phyloP scores from a whole-genome alignment of 192 early-diverging fungal genomes.

The Mortierella antarctica region DNA sequence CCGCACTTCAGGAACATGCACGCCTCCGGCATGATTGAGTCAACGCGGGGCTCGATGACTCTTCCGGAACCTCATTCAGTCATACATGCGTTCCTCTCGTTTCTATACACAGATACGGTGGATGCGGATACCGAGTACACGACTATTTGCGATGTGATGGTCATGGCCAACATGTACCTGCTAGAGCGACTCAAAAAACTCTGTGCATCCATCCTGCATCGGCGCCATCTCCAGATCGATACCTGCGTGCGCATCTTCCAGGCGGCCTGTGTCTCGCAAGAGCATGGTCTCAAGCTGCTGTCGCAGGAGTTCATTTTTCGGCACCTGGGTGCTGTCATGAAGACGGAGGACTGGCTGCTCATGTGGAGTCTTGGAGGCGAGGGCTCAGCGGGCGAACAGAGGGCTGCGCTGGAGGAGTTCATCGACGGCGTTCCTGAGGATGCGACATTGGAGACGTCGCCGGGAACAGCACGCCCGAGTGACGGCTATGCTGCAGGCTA shows the following conservation, averaged over 20 bases:
- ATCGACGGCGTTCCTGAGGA: slow-evolving; percentile 63
- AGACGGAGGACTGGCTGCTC: slow-evolving; percentile 58
- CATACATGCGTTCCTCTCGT: slow-evolving; percentile 63
- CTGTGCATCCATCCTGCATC: slow-evolving; percentile 61
- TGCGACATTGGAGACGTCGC: slow-evolving; percentile 54
- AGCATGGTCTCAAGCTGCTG: slow-evolving; percentile 62
- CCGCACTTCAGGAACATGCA: slow-evolving; percentile 66
- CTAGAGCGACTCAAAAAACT: slow-evolving; percentile 66
- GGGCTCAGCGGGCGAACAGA: slow-evolving; percentile 39
- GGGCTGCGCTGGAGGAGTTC: slow-evolving; percentile 52
- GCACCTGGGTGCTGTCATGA: slow-evolving; percentile 63
- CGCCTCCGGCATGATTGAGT: slow-evolving; percentile 63
- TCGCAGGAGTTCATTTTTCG: slow-evolving; percentile 63
- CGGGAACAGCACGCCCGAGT: slow-evolving; percentile 8
- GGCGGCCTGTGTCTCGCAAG: slow-evolving; percentile 61
- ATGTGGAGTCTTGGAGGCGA: slow-evolving; percentile 48
- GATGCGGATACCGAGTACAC: slow-evolving; percentile 51
- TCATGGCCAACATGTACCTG: slow-evolving; percentile 69
- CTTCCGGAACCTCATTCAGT: slow-evolving; percentile 64
- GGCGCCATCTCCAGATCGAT: slow-evolving; percentile 59
- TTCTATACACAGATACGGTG: slow-evolving; percentile 69
- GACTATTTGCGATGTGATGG: slow-evolving; percentile 61
- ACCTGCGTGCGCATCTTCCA: slow-evolving; percentile 65
- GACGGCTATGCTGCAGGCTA: slow-evolving; percentile 23
- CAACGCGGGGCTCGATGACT: slow-evolving; percentile 55